Evolutionary conservation across 1,139 yeast species (phyloP).

Genomic region (Pichia sp.): DNA sequence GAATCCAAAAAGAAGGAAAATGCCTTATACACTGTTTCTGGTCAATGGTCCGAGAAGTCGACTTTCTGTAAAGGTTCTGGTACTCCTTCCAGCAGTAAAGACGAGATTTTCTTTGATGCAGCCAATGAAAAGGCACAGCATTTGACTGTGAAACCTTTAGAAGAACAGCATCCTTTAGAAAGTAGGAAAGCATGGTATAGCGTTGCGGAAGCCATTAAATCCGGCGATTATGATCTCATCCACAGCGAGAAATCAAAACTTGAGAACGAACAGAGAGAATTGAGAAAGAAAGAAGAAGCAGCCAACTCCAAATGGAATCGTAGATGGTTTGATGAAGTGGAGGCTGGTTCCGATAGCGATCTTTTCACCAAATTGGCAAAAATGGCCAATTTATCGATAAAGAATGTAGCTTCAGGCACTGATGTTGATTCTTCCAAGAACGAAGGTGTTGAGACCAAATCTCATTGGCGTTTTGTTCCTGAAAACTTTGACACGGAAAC

Average conservation of each 20-base stretch:
- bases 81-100: slow-evolving; percentile 19
- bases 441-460: slow-evolving; percentile 23
- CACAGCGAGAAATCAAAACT: slow-evolving; percentile 65
- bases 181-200: slow-evolving; percentile 77
- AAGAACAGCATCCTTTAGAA: slow-evolving; percentile 67
- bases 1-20: slow-evolving; percentile 45
- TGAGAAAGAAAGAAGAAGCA: slow-evolving; percentile 63
- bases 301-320: slow-evolving; percentile 59
- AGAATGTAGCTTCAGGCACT: slow-evolving; percentile 64
- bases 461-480: slow-evolving; percentile 64
- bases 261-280: slow-evolving; percentile 76
- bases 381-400: slow-evolving; percentile 48
- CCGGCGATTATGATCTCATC: slow-evolving; percentile 66
- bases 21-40: slow-evolving; percentile 69
- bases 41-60: slow-evolving; percentile 89
- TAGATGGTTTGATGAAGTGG: slow-evolving; percentile 63
- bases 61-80: slow-evolving; percentile 35
- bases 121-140: slow-evolving; percentile 38
- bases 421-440: slow-evolving; percentile 16
- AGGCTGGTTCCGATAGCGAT: slow-evolving; percentile 9
- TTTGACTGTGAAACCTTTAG: slow-evolving; percentile 69
- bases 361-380: slow-evolving; percentile 42
- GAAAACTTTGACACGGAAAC: slow-evolving; percentile 50
- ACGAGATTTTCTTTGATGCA: slow-evolving; percentile 59
- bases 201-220: slow-evolving; percentile 80